Conservation (phyloP, 208 protist genomes). For the Leishmania tropica region DNA sequence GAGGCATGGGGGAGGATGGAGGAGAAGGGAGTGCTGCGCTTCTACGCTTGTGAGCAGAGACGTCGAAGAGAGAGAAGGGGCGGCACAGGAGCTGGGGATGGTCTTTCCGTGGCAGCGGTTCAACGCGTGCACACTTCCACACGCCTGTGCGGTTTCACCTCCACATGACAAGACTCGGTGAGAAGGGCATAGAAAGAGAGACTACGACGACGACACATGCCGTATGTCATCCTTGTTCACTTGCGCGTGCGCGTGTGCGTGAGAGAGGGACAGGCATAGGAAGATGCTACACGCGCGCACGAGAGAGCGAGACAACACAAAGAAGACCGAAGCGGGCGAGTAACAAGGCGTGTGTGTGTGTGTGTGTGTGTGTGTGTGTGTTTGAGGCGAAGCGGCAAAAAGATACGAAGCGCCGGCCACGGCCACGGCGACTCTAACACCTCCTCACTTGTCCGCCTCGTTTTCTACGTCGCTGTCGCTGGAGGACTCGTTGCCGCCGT, state of each 20-base stretch:
- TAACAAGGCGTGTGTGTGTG: not conserved
- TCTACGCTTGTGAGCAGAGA: not conserved
- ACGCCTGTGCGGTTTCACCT: too few species aligned
- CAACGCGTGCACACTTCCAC: not conserved
- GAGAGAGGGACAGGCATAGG: too few species aligned
- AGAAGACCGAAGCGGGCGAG: not conserved
- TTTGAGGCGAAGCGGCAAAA: not conserved
- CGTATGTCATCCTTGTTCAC: too few species aligned
- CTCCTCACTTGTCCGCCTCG: not conserved
- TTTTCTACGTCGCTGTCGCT: slow-evolving; percentile 21
- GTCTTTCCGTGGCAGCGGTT: not conserved
- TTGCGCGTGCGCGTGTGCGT: too few species aligned
- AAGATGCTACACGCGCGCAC: too few species aligned
- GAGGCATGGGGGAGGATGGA: not conserved
- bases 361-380: too few species aligned
- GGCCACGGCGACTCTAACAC: not conserved
- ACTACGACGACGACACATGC: not conserved
- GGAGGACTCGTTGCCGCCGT: slow-evolving; percentile 10
- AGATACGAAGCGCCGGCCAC: not conserved
- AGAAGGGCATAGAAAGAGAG: too few species aligned
- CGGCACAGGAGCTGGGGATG: not conserved
- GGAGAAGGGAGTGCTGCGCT: not conserved
- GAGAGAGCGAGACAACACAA: not conserved
- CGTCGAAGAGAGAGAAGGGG: not conserved
- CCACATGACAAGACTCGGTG: too few species aligned